Conservation (phyloP, 1,284 basidiomycete genomes). For the Trichosporon sp. region DNA sequence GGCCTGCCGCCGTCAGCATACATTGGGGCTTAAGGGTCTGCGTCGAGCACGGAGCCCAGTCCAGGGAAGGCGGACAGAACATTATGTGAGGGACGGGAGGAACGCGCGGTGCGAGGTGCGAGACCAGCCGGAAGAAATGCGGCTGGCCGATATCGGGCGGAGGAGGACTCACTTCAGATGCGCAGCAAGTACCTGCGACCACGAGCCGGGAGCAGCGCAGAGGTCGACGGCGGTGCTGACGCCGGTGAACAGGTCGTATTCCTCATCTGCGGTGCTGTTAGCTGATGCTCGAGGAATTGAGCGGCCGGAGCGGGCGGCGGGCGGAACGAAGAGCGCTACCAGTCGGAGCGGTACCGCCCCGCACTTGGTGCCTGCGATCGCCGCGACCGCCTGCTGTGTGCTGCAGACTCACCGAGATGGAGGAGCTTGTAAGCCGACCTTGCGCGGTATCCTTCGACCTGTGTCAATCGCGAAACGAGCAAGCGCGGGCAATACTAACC, state of each 20-base stretch:
- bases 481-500: slow-evolving; percentile 15
- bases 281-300: neutral
- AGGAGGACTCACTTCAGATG: slow-evolving; percentile 40
- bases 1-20: slow-evolving; percentile 1
- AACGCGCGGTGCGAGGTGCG: neutral
- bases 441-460: slow-evolving; percentile 53
- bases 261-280: slow-evolving; percentile 49
- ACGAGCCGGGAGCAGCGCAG: slow-evolving; percentile 57
- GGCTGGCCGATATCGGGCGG: too few relatives aligned
- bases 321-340: neutral
- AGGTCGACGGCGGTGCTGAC: slow-evolving; percentile 55
- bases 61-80: neutral
- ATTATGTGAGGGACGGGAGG: slow-evolving; percentile 13
- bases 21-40: neutral
- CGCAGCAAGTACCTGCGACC: slow-evolving; percentile 44
- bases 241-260: slow-evolving; percentile 53
- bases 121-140: neutral
- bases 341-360: neutral
- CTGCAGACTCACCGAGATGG: slow-evolving; percentile 29
- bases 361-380: neutral
- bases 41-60: neutral
- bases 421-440: slow-evolving; percentile 57
- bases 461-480: neutral
- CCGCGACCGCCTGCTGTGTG: neutral
- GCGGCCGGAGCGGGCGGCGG: neutral